phyloP scores from a whole-genome alignment of 2,329 filamentous ascomycete species.

The Hirsutella thompsonii region DNA sequence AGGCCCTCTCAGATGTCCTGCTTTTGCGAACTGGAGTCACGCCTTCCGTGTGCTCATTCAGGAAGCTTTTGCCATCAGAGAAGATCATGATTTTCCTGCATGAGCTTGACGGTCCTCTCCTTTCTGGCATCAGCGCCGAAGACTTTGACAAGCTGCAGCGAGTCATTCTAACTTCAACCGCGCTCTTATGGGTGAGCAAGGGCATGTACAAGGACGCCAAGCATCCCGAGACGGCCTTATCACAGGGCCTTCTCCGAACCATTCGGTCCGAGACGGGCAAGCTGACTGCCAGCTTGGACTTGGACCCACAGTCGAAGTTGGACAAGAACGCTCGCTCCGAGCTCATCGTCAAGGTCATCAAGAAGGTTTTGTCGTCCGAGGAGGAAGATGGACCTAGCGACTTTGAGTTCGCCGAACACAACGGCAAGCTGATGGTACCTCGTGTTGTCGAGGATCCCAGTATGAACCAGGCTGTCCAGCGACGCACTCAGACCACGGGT shows the following conservation, averaged over 20 bases:
- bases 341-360: slow-evolving; percentile 16
- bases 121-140: slow-evolving; percentile 22
- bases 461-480: slow-evolving; percentile 14
- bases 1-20: slow-evolving; percentile 9
- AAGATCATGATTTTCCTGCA: slow-evolving; percentile 25
- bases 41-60: slow-evolving; percentile 9
- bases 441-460: slow-evolving; percentile 13
- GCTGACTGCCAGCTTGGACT: slow-evolving; percentile 29
- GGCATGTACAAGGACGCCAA: slow-evolving; percentile 23
- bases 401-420: slow-evolving; percentile 16
- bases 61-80: slow-evolving; percentile 5
- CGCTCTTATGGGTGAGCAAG: slow-evolving; percentile 25
- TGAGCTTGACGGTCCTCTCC: slow-evolving; percentile 29
- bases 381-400: slow-evolving; percentile 10
- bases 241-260: slow-evolving; percentile 29
- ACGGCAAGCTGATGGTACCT: slow-evolving; percentile 15
- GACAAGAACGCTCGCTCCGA: slow-evolving; percentile 14
- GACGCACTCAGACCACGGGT: slow-evolving; percentile 10
- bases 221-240: slow-evolving; percentile 28
- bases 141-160: slow-evolving; percentile 25
- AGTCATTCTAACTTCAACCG: slow-evolving; percentile 19
- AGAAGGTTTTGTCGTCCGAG: slow-evolving; percentile 7
- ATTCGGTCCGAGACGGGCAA: slow-evolving; percentile 33
- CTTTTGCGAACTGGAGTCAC: slow-evolving; percentile 9
- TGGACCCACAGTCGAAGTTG: slow-evolving; percentile 23